Percentiles rank a stretch among this genome's conserved stretches.
Conservation (phyloP, 164 flowering plant genomes). For the Magnolia kwangsiensis region DNA sequence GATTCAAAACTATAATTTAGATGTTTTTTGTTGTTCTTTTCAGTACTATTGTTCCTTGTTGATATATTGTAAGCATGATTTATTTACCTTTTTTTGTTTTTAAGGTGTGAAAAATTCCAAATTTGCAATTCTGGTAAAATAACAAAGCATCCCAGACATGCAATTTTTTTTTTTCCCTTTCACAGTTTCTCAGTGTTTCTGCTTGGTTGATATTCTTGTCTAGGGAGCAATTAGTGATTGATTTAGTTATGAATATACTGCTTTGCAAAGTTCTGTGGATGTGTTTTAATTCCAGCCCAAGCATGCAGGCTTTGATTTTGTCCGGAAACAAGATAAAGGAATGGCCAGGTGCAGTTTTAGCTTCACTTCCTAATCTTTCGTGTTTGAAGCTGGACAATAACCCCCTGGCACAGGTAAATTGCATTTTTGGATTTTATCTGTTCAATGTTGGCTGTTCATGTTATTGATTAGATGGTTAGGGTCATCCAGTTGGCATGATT, state of each 20-base stretch:
- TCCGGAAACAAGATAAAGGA: slow-evolving; percentile 77
- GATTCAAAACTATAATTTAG: too few relatives aligned
- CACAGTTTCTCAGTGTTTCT: neutral
- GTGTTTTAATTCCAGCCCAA: slow-evolving; percentile 1
- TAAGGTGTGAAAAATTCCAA: neutral
- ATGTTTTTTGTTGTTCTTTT: too few relatives aligned
- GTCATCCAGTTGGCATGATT: too few relatives aligned
- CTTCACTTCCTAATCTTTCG: slow-evolving; percentile 56
- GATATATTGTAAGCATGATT: too few relatives aligned
- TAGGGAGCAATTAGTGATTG: neutral
- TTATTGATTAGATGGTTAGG: too few relatives aligned
- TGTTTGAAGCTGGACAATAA: slow-evolving; percentile 87
- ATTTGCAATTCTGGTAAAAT: neutral
- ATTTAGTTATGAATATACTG: neutral
- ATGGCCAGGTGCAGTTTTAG: slow-evolving; percentile 76
- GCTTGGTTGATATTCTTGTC: neutral
- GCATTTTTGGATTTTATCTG: neutral
- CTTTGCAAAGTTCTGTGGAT: neutral
- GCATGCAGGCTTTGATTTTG: slow-evolving; percentile 68
- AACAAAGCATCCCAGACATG: neutral
- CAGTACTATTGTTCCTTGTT: too few relatives aligned
- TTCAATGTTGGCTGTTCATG: too few relatives aligned
- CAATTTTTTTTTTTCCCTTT: too few relatives aligned
- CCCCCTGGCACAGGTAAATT: slow-evolving; percentile 60
- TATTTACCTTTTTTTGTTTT: too few relatives aligned